Evolutionary conservation across 1,284 basidiomycete genomes (phyloP), one percentile per base, ranked within the genome.

Genomic region (Fistulinella cinereoalba): DNA sequence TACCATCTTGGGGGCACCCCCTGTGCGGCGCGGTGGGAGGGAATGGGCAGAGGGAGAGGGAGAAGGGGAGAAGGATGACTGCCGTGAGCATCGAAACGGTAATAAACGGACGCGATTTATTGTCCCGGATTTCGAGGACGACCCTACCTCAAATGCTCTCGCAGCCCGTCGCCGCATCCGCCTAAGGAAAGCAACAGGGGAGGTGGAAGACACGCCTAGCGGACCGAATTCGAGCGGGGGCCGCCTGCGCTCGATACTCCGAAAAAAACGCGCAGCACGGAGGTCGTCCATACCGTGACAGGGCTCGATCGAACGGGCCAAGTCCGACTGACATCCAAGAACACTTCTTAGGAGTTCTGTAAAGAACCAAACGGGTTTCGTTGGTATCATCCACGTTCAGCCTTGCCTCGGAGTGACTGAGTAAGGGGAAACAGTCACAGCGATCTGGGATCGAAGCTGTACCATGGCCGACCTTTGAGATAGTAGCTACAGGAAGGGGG

Each of bases 241-340:
- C 1, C 49, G 46, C 10, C 37, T 53, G 9, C 49, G 56, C 12
- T 56, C 55, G 13, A 56, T 56, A 32, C 50, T 58, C 22, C 54
- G 47, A 4, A 56, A 50, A 31, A 56, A 33, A 39, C 34, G 44
- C 4, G 10, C 41, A 2, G 21, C 22, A 21, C 53, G 28, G 15
- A 29, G 28, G 15, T 10, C 8, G 12, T 6, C 28, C 12, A 13
- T 29, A 5, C 28, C 28, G 13, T 29, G 28, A 29, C 15, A 27
- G n/a, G n/a, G n/a, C n/a, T n/a, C n/a, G n/a, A n/a, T n/a, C n/a
- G n/a, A n/a, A n/a, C n/a, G n/a, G n/a, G n/a, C n/a, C n/a, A n/a
- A n/a, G n/a, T n/a, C n/a, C n/a, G n/a, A n/a, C n/a, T n/a, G n/a
- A n/a, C n/a, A n/a, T n/a, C n/a, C n/a, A n/a, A n/a, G n/a, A n/a